Evolutionary conservation across 208 protist species (phyloP), one percentile per base, ranked within the genome.

Genomic region (Trypanosoma vivax): DNA sequence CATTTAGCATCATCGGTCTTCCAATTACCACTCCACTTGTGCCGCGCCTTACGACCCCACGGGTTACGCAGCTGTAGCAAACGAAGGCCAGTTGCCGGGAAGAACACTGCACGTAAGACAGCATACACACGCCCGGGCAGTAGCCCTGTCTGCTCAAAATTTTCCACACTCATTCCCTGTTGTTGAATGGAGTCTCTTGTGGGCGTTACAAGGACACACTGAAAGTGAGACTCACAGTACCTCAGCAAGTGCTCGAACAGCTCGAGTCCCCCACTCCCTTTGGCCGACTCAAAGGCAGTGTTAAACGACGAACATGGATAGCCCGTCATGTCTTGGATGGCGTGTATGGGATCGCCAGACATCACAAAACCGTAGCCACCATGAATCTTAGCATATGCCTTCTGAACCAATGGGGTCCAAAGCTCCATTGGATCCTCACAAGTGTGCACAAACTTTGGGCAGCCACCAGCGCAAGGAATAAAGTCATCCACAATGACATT

Each of bases 301-400:
- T 84, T 81, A 56, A 89, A 85, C 10, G 65, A 73, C 30, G 69
- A 81, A 54, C 67, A 79, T 14, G 85, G 81, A 40, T 77, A 86
- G 19, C 85, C 85, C 19, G 70, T 73, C 47, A 92, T 27, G 72
- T 95, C 85, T 50, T 83, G 69, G 29, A 95, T 46, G 5, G 80
- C 83, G 34, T 90, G 73, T 28, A 85, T 45, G 35, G 79, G 73
- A 35, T 90, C 75, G 43, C 85, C 88, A 24, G 75, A 75, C 5
- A 83, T 52, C 50, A 94, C 84, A 50, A 85, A 77, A 21, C 65
- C 74, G 60, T 92, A 95, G 24, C 72, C 67, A 27, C 85, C 84
- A 50, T 87, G 76, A 33, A 84, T 23, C 64, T 95, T 96, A 11
- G 88, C 84, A 56, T 94, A 96, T 7, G 87, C 90, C 70, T 96